phyloP scores from a whole-genome alignment of 768 basidiomycete species.

The Auricularia heimuer region DNA sequence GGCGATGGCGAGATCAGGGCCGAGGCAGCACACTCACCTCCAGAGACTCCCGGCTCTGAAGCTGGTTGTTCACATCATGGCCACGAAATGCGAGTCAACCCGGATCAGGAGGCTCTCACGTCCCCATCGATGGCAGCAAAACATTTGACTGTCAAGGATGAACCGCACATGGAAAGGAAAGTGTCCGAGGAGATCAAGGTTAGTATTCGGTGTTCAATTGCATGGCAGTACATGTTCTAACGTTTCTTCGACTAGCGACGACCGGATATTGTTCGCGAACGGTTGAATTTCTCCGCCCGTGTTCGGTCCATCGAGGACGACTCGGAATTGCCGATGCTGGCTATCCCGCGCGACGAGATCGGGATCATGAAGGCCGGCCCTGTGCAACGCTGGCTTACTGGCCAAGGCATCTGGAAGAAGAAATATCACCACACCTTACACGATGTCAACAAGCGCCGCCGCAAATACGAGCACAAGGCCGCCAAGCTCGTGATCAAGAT shows the following conservation, averaged over 20 bases:
- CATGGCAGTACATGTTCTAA: too few relatives aligned
- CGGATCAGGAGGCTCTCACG: not conserved
- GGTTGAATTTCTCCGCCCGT: not conserved
- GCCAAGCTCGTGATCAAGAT: not conserved
- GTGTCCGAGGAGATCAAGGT: not conserved
- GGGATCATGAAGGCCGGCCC: not conserved
- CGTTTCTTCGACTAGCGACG: too few relatives aligned
- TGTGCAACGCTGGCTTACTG: not conserved
- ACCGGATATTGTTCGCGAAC: not conserved
- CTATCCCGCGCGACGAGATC: not conserved
- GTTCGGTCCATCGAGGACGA: not conserved
- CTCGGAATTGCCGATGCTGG: not conserved
- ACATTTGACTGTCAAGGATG: not conserved
- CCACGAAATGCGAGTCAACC: not conserved
- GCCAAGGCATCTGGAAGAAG: not conserved
- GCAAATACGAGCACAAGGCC: not conserved
- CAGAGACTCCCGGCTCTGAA: not conserved
- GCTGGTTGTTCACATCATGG: not conserved
- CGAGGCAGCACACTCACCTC: not conserved
- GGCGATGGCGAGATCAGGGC: not conserved
- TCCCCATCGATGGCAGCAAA: not conserved
- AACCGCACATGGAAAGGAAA: not conserved
- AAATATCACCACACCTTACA: not conserved
- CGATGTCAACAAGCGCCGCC: not conserved
- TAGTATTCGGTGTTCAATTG: not conserved